These are phyloP conservation scores for Jimgerdemannia lactiflua DNA, from an alignment of 192 early-diverging fungal species.

Conservation along the genomic window DNA sequence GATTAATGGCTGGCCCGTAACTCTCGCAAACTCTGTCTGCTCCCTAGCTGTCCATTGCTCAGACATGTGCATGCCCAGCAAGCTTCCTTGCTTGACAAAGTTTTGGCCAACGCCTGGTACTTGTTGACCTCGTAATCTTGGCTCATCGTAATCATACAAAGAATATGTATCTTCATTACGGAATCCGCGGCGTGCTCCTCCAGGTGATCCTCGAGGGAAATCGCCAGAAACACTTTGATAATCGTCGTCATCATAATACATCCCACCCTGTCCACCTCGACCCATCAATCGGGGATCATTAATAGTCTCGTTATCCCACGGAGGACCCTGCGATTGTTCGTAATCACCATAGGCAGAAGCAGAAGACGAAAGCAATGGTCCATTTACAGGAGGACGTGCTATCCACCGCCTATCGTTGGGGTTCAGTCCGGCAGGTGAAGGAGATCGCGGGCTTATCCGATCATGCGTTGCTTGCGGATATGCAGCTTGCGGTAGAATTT, in stretches of 20 bases:
- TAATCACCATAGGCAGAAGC: slow-evolving; percentile 10
- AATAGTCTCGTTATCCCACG: not conserved
- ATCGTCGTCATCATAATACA: slow-evolving; percentile 20
- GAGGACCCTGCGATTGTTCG: slow-evolving; percentile 1
- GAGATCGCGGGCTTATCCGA: not conserved
- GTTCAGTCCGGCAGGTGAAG: not conserved
- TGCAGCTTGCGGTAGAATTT: not conserved
- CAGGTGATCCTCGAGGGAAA: slow-evolving; percentile 1
- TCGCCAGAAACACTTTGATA: slow-evolving; percentile 16
- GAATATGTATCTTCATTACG: not conserved
- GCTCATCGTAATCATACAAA: not conserved
- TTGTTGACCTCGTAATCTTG: slow-evolving; percentile 12
- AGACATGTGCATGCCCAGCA: slow-evolving; percentile 26
- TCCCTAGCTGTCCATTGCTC: slow-evolving; percentile 31
- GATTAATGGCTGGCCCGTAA: slow-evolving; percentile 34
- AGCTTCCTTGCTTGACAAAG: slow-evolving; percentile 32
- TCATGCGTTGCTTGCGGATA: not conserved
- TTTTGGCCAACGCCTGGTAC: slow-evolving; percentile 27
- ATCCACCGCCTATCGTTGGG: slow-evolving; percentile 4
- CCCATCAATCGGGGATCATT: slow-evolving; percentile 14
- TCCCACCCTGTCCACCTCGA: not conserved
- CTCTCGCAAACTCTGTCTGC: slow-evolving; percentile 35
- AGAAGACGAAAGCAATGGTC: not conserved
- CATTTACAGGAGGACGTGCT: slow-evolving; percentile 2
- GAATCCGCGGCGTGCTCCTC: not conserved